These are phyloP conservation scores for Tuber aestivum DNA, from an alignment of 495 filamentous ascomycete genomes.

Conservation along the genomic window DNA sequence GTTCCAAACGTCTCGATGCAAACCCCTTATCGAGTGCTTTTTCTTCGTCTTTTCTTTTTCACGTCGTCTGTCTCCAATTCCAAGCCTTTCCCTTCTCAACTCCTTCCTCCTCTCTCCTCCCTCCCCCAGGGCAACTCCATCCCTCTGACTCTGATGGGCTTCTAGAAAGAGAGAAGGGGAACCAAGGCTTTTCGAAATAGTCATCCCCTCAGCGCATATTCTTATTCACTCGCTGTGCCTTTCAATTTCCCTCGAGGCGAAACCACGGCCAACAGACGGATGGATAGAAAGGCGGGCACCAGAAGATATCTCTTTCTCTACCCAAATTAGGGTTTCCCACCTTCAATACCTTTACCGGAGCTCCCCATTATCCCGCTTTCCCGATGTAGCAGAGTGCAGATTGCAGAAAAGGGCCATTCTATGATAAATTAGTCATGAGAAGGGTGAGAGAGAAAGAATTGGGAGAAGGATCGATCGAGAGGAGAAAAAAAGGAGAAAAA, in stretches of 20 bases:
- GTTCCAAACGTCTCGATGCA: background rate
- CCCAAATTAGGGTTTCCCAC: background rate
- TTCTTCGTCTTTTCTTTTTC: background rate
- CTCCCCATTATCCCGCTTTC: background rate
- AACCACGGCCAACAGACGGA: background rate
- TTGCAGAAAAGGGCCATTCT: conserved; percentile 9
- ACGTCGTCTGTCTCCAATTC: background rate
- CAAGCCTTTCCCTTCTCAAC: background rate
- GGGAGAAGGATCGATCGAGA: background rate
- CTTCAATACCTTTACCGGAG: background rate
- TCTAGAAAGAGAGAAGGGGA: background rate
- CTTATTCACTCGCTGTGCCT: background rate
- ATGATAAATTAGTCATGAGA: background rate
- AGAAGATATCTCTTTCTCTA: background rate
- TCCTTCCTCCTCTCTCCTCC: background rate
- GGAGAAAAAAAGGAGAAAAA: background rate
- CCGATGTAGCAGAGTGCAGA: background rate
- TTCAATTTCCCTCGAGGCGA: background rate
- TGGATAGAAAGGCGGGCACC: background rate
- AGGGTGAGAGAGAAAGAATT: background rate
- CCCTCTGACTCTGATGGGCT: background rate
- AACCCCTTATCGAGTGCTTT: background rate
- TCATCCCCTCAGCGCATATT: background rate
- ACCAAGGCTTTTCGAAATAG: background rate
- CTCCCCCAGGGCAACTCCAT: background rate